Evolutionary conservation across 768 basidiomycete genomes (phyloP).

Genomic region (Russula sp.): DNA sequence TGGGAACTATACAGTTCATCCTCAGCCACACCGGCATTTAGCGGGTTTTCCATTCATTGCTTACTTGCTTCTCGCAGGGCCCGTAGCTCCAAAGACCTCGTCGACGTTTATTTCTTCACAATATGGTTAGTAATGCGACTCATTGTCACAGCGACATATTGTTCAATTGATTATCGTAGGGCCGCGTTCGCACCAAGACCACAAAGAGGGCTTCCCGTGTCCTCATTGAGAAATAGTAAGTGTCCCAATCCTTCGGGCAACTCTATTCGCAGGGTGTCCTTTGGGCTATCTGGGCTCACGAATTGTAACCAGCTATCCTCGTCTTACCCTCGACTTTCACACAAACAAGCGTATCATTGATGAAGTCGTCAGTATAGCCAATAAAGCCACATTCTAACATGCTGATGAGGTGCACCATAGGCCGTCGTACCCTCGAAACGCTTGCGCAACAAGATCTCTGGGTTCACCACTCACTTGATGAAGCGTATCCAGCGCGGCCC

Average conservation of each 20-base stretch:
- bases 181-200: constrained; percentile 99
- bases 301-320: constrained; percentile 70
- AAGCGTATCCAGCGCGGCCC: constrained; percentile 98
- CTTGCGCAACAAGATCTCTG: constrained; percentile 98
- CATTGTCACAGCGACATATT: neutral
- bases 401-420: constrained; percentile 33
- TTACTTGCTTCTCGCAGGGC: constrained; percentile 5
- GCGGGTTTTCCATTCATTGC: constrained; percentile 25
- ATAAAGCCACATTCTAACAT: neutral
- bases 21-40: constrained; percentile 31
- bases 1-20: constrained; percentile 33
- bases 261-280: neutral
- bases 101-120: constrained; percentile 23
- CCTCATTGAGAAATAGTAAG: constrained; percentile 98
- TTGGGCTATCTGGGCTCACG: neutral
- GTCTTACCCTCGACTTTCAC: constrained; percentile 98
- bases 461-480: constrained; percentile 99
- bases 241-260: constrained; percentile 17
- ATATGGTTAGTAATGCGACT: constrained; percentile 43
- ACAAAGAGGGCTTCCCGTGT: constrained; percentile 99
- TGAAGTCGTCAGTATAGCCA: constrained; percentile 70
- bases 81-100: constrained; percentile 25
- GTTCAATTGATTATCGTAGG: constrained; percentile 42
- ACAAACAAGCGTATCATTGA: constrained; percentile 99
- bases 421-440: constrained; percentile 97